Conservation (phyloP, 2,329 filamentous ascomycete species). For the Ascochyta fabae region DNA sequence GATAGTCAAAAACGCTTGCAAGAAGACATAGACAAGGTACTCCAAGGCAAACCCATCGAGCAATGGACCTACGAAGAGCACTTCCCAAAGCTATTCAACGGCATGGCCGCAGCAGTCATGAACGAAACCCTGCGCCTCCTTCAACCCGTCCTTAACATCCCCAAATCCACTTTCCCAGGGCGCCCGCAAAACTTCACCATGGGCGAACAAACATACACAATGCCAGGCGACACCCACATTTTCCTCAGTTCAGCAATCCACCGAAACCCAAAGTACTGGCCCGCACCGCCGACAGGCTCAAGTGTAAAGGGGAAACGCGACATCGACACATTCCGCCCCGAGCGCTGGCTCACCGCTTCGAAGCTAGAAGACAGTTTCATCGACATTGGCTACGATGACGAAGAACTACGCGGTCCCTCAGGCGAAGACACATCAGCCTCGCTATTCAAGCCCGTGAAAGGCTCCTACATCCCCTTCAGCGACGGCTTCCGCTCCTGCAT, state of each 20-base stretch:
- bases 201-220: constrained; percentile 62
- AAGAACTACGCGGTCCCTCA: constrained; percentile 65
- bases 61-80: constrained; percentile 75
- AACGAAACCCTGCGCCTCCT: constrained; percentile 78
- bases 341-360: constrained; percentile 68
- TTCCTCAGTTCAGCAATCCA: constrained; percentile 64
- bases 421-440: constrained; percentile 67
- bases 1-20: constrained; percentile 70
- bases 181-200: constrained; percentile 64
- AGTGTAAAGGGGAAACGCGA: constrained; percentile 53
- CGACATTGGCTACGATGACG: constrained; percentile 53
- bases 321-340: constrained; percentile 71
- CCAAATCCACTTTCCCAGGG: constrained; percentile 63
- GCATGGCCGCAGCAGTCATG: constrained; percentile 76
- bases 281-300: constrained; percentile 48
- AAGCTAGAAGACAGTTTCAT: constrained; percentile 36
- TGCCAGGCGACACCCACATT: constrained; percentile 65
- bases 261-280: constrained; percentile 77
- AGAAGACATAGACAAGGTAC: constrained; percentile 69
- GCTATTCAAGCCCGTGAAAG: constrained; percentile 59
- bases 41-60: constrained; percentile 63
- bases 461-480: constrained; percentile 63
- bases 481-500: constrained; percentile 63
- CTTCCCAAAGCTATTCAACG: constrained; percentile 69
- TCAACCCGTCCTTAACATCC: constrained; percentile 74